phyloP scores from a whole-genome alignment of 352 stramenopile genomes.

The Pythium chondricola region DNA sequence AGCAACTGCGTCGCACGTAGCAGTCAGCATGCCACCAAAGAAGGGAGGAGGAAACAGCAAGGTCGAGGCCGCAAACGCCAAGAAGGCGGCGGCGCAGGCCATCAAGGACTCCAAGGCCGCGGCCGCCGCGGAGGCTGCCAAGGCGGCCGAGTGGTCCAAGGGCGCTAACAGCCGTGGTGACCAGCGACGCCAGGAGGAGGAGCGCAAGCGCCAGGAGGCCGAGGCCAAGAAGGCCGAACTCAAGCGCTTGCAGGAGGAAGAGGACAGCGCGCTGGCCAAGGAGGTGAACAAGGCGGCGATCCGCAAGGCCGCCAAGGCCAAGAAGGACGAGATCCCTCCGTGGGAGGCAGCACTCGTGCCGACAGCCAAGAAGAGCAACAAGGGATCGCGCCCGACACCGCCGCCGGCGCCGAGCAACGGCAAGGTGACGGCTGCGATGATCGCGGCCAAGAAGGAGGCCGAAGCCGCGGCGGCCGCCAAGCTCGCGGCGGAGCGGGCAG shows the following conservation, averaged over 20 bases:
- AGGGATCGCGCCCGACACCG: constrained; percentile 28
- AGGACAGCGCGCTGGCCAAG: constrained; percentile 46
- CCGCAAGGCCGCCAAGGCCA: constrained; percentile 45
- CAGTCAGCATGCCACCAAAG: constrained; percentile 35
- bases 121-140: constrained; percentile 33
- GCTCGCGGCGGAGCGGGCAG: constrained; percentile 21
- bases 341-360: constrained; percentile 69
- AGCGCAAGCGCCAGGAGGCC: constrained; percentile 49
- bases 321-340: constrained; percentile 57
- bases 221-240: constrained; percentile 72
- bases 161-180: constrained; percentile 43
- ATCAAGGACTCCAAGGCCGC: too few relatives aligned
- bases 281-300: constrained; percentile 56
- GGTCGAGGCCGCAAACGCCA: constrained; percentile 66
- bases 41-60: constrained; percentile 52
- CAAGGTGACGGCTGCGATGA: constrained; percentile 56
- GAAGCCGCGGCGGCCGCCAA: constrained; percentile 29
- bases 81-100: constrained; percentile 38
- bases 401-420: constrained; percentile 19
- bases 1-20: too few relatives aligned
- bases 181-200: constrained; percentile 40
- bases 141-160: constrained; percentile 54
- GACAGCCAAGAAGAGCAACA: constrained; percentile 59
- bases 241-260: constrained; percentile 57
- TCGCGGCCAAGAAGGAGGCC: constrained; percentile 35